Conservation (phyloP, 257 asterid genomes). For the Lycium barbarum region DNA sequence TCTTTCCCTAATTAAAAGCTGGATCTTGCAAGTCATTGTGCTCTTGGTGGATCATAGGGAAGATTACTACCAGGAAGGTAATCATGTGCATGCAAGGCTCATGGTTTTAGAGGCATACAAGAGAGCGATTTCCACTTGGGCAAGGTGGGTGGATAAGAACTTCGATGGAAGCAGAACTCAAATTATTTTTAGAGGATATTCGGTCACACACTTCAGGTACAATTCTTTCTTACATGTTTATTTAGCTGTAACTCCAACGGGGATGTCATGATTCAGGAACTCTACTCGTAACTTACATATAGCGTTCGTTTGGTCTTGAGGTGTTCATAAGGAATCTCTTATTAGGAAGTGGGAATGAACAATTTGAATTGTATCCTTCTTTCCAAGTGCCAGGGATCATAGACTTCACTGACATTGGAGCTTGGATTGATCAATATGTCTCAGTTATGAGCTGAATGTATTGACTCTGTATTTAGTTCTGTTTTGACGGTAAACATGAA, state of each 20-base stretch:
- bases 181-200: conserved; percentile 86
- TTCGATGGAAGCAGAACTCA: conserved; percentile 58
- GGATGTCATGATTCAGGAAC: conserved; percentile 5
- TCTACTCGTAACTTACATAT: background rate
- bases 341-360: background rate
- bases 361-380: background rate
- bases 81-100: conserved; percentile 67
- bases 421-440: background rate
- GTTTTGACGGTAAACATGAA: background rate
- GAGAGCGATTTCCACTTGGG: conserved; percentile 88
- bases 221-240: conserved; percentile 18
- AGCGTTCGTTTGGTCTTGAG: background rate
- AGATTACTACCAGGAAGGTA: conserved; percentile 93
- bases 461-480: background rate
- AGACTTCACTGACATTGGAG: background rate
- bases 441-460: conserved; percentile 7
- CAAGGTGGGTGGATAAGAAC: conserved; percentile 80
- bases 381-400: background rate
- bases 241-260: background rate
- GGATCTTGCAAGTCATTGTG: background rate
- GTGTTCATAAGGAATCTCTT: conserved; percentile 14
- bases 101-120: conserved; percentile 87
- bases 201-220: conserved; percentile 94
- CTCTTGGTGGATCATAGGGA: conserved; percentile 56
- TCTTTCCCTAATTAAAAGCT: background rate